phyloP scores from a whole-genome alignment of 108 stramenopile genomes.

The Discostella pseudostelligera region DNA sequence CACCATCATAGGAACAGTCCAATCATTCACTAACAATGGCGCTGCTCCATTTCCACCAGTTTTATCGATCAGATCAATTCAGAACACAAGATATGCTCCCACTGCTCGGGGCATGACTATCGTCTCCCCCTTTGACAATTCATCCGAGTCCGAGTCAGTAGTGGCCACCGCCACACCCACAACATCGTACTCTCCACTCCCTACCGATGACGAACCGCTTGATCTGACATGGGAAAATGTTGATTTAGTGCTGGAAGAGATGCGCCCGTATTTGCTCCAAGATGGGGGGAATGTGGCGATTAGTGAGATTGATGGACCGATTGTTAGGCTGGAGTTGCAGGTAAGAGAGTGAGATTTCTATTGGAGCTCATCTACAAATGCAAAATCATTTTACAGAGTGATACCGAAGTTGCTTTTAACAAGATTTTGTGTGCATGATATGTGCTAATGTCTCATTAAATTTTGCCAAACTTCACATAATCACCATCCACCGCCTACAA shows the following conservation, averaged over 20 bases:
- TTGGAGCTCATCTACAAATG: neutral
- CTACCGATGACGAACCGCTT: constrained; percentile 55
- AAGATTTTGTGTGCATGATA: no score
- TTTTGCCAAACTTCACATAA: no score
- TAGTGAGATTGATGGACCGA: constrained; percentile 94
- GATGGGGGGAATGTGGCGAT: constrained; percentile 95
- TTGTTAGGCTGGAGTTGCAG: constrained; percentile 91
- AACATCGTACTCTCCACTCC: constrained; percentile 23
- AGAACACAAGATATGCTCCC: constrained; percentile 4
- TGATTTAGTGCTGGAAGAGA: constrained; percentile 92
- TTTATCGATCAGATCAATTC: neutral
- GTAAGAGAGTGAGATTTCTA: no score
- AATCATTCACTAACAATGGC: constrained; percentile 11
- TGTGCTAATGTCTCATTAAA: no score
- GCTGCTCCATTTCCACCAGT: neutral
- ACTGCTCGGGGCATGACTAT: constrained; percentile 35
- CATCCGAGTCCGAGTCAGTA: constrained; percentile 1
- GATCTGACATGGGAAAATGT: constrained; percentile 97
- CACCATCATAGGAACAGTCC: neutral
- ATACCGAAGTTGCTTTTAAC: no score
- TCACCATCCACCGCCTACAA: neutral
- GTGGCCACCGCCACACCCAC: constrained; percentile 14
- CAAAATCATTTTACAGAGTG: neutral
- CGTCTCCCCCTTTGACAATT: constrained; percentile 49
- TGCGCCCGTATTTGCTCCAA: constrained; percentile 84